Evolutionary conservation across 2,329 filamentous ascomycete species (phyloP).

Genomic region (Phaeosphaeriaceae sp.): DNA sequence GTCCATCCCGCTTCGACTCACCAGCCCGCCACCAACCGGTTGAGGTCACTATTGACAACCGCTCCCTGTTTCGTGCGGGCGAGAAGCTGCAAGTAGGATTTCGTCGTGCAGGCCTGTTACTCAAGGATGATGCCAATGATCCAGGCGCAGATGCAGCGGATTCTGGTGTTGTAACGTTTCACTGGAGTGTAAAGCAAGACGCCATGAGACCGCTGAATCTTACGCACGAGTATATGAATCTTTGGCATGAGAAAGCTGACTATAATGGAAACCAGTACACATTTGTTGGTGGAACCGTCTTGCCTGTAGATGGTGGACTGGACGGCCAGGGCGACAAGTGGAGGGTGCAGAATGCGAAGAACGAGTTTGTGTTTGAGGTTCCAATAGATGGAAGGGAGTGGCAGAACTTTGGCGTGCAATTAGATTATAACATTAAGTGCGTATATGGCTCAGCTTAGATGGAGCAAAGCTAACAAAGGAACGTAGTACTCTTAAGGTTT

Average conservation of each 20-base stretch:
- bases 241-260: constrained; percentile 37
- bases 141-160: constrained; percentile 27
- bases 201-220: constrained; percentile 22
- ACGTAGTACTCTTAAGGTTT: constrained; percentile 32
- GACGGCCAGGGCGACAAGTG: constrained; percentile 23
- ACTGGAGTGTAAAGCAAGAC: constrained; percentile 35
- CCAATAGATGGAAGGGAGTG: constrained; percentile 18
- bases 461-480: constrained; percentile 4
- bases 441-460: constrained; percentile 2
- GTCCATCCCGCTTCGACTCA: constrained; percentile 27
- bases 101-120: constrained; percentile 30
- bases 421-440: constrained; percentile 32
- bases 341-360: constrained; percentile 28
- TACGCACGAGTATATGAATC: constrained; percentile 40
- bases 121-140: constrained; percentile 29
- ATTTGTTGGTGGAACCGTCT: constrained; percentile 28
- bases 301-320: constrained; percentile 29
- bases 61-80: constrained; percentile 26
- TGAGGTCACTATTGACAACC: constrained; percentile 36
- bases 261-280: constrained; percentile 34
- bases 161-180: constrained; percentile 31
- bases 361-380: constrained; percentile 27
- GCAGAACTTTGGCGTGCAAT: constrained; percentile 37
- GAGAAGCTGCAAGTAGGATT: constrained; percentile 28
- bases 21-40: constrained; percentile 15